Evolutionary conservation across 208 protist species (phyloP).

Genomic region (Trypanosoma theileri): DNA sequence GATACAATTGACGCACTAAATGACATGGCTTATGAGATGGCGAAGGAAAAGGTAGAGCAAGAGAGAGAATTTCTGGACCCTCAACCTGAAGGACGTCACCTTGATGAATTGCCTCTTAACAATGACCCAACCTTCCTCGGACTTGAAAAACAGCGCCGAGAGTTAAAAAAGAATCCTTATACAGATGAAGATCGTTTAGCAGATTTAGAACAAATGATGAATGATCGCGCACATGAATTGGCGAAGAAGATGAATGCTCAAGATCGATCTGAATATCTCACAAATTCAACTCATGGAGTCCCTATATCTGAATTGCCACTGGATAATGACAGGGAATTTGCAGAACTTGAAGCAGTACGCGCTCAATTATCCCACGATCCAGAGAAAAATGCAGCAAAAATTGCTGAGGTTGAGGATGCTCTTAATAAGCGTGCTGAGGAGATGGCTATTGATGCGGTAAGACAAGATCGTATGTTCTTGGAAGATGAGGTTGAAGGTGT

Average conservation of each 20-base stretch:
- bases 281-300: slow-evolving; percentile 52
- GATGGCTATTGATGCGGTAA: slow-evolving; percentile 62
- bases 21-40: slow-evolving; percentile 53
- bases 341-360: slow-evolving; percentile 45
- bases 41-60: slow-evolving; percentile 47
- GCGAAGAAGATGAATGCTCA: slow-evolving; percentile 67
- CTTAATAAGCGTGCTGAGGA: slow-evolving; percentile 62
- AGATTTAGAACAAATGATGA: slow-evolving; percentile 72
- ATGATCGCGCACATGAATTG: slow-evolving; percentile 70
- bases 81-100: slow-evolving; percentile 59
- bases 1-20: slow-evolving; percentile 41
- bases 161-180: slow-evolving; percentile 55
- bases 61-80: slow-evolving; percentile 70
- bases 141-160: slow-evolving; percentile 71
- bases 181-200: slow-evolving; percentile 50
- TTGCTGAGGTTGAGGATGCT: slow-evolving; percentile 52
- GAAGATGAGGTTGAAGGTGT: slow-evolving; percentile 69
- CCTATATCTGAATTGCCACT: slow-evolving; percentile 58
- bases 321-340: slow-evolving; percentile 61
- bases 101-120: slow-evolving; percentile 52
- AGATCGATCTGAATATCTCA: slow-evolving; percentile 62
- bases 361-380: slow-evolving; percentile 58
- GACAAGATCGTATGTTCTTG: slow-evolving; percentile 79
- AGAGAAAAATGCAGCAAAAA: slow-evolving; percentile 50
- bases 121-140: slow-evolving; percentile 61